Base-by-base conservation (phyloP, 2,329 filamentous ascomycete species). In the Fusarium torreyae region DNA sequence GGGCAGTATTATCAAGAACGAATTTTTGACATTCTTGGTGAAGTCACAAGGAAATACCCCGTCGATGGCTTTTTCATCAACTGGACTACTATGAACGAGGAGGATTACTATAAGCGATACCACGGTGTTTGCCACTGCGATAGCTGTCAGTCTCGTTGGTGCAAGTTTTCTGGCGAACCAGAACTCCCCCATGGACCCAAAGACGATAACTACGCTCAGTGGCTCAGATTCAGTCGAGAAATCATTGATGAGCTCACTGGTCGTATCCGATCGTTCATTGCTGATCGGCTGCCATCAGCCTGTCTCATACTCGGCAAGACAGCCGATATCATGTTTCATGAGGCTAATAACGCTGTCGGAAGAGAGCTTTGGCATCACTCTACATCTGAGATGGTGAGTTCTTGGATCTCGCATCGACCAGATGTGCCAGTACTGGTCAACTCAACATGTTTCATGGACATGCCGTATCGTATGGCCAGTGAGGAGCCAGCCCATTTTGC, bases 61-160 rank as follows among this genome's bases (percentile, higher is more conserved):
- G n/a, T 52, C 11, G 49, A 52, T 7, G 49, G 49, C n/a, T 22
- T 52, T n/a, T 52, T 52, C 26, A 33, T 42, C n/a, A 52, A 52
- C 11, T 52, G 49, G 49, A 22, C 49, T 2, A 52, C 24, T 10
- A 52, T 52, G 49, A 52, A 52, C 13, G 49, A 52, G 26, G 36
- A 42, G 15, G 49, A 52, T n/a, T 52, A 52, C 18, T 20, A 31
- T 7, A 40, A 52, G 24, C 17, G 17, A 7, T 52, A 52, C 15
- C 49, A 52, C 6, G 49, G 36, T 11, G 36, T 52, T 11, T 52
- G 49, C 5, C 49, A 52, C 13, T 52, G 49, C 10, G 11, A 6
- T 9, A 52, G 17, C 18, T 52, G 49, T 11, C 36, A 52, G 38
- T 9, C n/a, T 9, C n/a, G 24, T 4, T 52, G 49, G 49, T 24